Conservation (phyloP, 306 rosid species). For the Vigna mungo region DNA sequence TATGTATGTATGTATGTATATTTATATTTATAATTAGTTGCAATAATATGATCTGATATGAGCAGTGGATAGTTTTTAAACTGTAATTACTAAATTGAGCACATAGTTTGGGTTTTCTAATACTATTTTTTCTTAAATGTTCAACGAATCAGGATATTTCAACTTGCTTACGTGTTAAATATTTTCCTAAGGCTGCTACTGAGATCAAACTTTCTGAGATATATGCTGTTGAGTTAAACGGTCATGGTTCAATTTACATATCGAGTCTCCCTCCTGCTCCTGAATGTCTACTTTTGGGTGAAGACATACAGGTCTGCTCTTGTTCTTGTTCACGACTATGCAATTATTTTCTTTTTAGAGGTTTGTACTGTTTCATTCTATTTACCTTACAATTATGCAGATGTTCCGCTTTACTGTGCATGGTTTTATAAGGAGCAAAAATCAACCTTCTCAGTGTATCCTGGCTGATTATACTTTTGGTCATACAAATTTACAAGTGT, state of each 20-base stretch:
- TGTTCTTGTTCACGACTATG: conserved; percentile 32
- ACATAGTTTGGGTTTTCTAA: conserved; percentile 10
- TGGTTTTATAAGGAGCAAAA: conserved; percentile 67
- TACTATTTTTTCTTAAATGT: conserved; percentile 28
- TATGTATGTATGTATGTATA: too few species aligned
- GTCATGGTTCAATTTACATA: conserved; percentile 54
- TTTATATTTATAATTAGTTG: background rate
- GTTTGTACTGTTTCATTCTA: conserved; percentile 25
- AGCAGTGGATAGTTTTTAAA: conserved; percentile 8
- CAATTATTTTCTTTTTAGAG: conserved; percentile 22
- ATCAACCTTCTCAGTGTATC: conserved; percentile 62
- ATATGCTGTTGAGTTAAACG: conserved; percentile 69
- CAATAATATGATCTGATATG: background rate
- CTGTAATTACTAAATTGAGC: conserved; percentile 9
- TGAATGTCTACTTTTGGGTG: conserved; percentile 52
- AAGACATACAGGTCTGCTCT: conserved; percentile 67
- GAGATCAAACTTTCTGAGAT: conserved; percentile 71
- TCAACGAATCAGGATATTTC: conserved; percentile 68
- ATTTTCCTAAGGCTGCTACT: conserved; percentile 52
- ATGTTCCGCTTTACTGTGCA: conserved; percentile 73
- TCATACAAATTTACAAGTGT: conserved; percentile 58
- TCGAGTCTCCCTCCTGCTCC: conserved; percentile 54
- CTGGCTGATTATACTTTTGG: conserved; percentile 75
- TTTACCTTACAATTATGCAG: conserved; percentile 56
- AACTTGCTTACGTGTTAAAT: conserved; percentile 69